Percentiles rank a stretch among this genome's conserved stretches.
Evolutionary conservation across 2,329 filamentous ascomycete species (phyloP).

Genomic region (Beauveria brongniartii): DNA sequence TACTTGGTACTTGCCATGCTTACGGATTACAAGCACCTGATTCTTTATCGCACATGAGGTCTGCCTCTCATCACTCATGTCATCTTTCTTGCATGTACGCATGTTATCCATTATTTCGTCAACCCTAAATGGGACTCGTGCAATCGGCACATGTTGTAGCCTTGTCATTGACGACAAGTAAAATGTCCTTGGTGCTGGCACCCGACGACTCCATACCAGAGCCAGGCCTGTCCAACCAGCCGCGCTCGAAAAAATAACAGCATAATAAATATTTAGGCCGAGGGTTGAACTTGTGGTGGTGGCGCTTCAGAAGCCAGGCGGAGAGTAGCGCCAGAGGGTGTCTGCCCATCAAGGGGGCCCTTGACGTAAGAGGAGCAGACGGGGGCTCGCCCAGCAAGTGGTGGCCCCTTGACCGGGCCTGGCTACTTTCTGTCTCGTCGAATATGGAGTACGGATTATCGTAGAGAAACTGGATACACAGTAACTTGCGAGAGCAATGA

Average conservation of each 20-base stretch:
- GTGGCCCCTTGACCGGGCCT: neutral
- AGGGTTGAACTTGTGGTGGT: neutral
- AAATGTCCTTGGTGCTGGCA: neutral
- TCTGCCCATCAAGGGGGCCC: neutral
- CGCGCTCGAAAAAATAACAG: neutral
- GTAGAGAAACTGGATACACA: neutral
- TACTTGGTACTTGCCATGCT: neutral
- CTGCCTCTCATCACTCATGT: neutral
- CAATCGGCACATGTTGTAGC: neutral
- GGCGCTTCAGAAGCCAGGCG: constrained; percentile 2
- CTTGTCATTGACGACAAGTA: neutral
- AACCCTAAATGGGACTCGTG: neutral
- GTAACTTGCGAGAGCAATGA: neutral
- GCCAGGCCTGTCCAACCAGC: neutral
- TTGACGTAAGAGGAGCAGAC: neutral
- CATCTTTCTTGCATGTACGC: neutral
- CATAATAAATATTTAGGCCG: too few species aligned
- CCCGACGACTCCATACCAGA: neutral
- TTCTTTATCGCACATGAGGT: neutral
- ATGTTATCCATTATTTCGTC: neutral
- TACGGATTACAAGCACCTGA: neutral
- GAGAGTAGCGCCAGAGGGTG: constrained; percentile 2
- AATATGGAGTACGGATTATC: too few species aligned
- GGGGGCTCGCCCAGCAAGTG: neutral
- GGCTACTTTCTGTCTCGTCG: neutral